Evolutionary conservation across 805 yeast species (phyloP).

Genomic region (Lipomyces sp.): DNA sequence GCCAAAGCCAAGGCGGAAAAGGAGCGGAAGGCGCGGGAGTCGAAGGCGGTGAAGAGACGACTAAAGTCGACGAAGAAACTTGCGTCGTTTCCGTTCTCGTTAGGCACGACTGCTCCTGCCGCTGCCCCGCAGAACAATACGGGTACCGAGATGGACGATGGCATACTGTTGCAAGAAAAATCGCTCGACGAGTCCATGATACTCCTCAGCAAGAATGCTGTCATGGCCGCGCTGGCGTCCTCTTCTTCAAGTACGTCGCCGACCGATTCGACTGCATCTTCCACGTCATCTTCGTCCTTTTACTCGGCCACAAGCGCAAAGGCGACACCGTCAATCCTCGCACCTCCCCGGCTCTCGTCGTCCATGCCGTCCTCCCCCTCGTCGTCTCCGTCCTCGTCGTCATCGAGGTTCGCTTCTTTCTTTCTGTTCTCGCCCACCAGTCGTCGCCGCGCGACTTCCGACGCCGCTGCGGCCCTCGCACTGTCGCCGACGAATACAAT

Average conservation of each 20-base stretch:
- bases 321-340: neutral
- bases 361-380: no score
- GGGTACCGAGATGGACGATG: no score
- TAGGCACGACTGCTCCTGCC: no score
- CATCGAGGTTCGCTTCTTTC: neutral
- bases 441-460: neutral
- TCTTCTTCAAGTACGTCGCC: neutral
- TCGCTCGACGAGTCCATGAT: conserved; percentile 11
- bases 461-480: neutral
- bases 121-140: no score
- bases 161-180: no score
- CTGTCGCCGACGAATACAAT: neutral
- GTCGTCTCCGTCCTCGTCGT: no score
- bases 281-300: neutral
- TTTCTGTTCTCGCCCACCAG: conserved; percentile 6
- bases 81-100: no score
- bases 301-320: neutral
- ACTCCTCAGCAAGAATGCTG: conserved; percentile 2
- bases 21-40: neutral
- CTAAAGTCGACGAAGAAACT: no score
- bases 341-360: no score
- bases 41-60: neutral
- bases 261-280: neutral
- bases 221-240: conserved; percentile 2
- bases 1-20: neutral